Percentiles rank a stretch among this genome's conserved stretches.
phyloP scores from a whole-genome alignment of 2,329 filamentous ascomycete genomes.

The Sporothrix mexicana region DNA sequence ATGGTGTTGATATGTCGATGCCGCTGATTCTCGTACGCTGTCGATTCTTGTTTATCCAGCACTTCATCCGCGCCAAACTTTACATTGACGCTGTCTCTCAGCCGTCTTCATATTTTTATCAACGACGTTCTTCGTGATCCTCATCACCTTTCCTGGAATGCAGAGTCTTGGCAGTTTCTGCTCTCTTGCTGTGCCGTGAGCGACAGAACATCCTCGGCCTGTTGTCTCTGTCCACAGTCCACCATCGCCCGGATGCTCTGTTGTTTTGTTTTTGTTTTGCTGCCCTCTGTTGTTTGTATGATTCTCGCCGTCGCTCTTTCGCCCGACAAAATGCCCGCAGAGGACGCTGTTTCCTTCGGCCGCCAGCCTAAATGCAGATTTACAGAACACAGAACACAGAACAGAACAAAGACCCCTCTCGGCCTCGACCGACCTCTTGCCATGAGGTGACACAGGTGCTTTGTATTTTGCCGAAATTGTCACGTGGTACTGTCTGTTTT shows the following conservation, averaged over 20 bases:
- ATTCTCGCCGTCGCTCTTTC: neutral
- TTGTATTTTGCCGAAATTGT: neutral
- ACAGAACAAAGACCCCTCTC: neutral
- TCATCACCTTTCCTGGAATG: slow-evolving; percentile 3
- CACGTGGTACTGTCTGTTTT: neutral
- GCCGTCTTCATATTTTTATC: neutral
- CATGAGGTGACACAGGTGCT: neutral
- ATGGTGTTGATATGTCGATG: neutral
- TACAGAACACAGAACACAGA: neutral
- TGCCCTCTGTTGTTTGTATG: neutral
- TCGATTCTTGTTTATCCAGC: neutral
- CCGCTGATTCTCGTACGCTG: neutral
- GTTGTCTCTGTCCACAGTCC: neutral
- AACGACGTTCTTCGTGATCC: neutral
- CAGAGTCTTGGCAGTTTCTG: slow-evolving; percentile 23
- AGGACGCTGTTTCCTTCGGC: neutral
- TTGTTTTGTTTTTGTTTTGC: slow-evolving; percentile 4
- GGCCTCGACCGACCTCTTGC: neutral
- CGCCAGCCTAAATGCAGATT: slow-evolving; percentile 14
- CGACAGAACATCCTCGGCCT: too few relatives aligned
- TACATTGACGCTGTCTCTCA: neutral
- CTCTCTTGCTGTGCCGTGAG: slow-evolving; percentile 5
- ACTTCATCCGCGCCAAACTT: neutral
- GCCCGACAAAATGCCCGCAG: neutral
- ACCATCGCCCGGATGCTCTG: neutral